phyloP scores from a whole-genome alignment of 345 rosid species.

The Melaleuca alternifolia region DNA sequence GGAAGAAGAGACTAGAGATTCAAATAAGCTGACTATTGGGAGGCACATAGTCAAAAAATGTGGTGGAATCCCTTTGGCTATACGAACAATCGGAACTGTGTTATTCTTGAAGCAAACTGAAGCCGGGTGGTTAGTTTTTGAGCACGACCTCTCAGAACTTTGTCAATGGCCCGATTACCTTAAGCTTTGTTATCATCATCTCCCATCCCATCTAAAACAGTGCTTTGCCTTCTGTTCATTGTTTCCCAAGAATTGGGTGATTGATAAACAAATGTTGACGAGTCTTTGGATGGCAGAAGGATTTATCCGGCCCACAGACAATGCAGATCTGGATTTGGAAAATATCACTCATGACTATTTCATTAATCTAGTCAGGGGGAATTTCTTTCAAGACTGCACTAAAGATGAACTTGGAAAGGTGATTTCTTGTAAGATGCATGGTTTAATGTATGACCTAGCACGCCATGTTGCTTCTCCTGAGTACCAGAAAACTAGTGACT shows the following conservation, averaged over 20 bases:
- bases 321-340: neutral
- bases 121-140: conserved; percentile 4
- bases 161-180: neutral
- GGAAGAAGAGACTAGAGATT: neutral
- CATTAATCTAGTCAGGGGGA: neutral
- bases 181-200: conserved; percentile 9
- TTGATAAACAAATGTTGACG: neutral
- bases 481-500: too few relatives aligned
- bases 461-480: fast-evolving
- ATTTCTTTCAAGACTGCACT: neutral
- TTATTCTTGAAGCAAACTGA: neutral
- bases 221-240: conserved; percentile 17
- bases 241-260: neutral
- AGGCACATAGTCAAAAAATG: conserved; percentile 5
- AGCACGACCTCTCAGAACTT: neutral
- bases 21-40: neutral
- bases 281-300: conserved; percentile 14
- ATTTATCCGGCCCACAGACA: neutral
- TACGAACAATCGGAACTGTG: conserved; percentile 8
- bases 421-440: neutral
- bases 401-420: neutral
- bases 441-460: neutral
- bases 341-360: neutral
- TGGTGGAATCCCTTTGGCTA: conserved; percentile 9
- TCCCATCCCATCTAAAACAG: neutral